These are phyloP conservation scores for Trichoderma parareesei DNA, from an alignment of 495 filamentous ascomycete genomes.

Conservation along the genomic window DNA sequence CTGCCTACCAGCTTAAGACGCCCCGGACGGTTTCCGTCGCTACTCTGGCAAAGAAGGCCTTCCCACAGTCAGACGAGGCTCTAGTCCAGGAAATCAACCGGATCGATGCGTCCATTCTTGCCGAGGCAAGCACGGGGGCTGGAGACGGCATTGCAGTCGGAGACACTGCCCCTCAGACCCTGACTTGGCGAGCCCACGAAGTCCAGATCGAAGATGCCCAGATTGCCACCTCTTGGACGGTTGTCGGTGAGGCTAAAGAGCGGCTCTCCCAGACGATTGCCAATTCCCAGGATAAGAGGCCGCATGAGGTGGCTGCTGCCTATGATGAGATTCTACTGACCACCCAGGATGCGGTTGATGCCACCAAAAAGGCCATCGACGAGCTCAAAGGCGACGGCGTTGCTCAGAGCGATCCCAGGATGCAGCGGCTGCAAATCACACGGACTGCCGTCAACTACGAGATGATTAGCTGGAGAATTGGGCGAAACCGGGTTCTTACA, in stretches of 20 bases:
- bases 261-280: slow-evolving; percentile 53
- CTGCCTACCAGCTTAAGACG: slow-evolving; percentile 81
- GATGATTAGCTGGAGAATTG: slow-evolving; percentile 89
- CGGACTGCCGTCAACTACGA: slow-evolving; percentile 88
- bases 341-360: slow-evolving; percentile 91
- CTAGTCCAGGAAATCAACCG: slow-evolving; percentile 60
- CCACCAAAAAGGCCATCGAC: slow-evolving; percentile 85
- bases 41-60: slow-evolving; percentile 65
- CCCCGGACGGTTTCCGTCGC: slow-evolving; percentile 74
- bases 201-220: slow-evolving; percentile 86
- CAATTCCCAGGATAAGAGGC: slow-evolving; percentile 21
- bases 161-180: slow-evolving; percentile 60
- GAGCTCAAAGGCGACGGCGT: slow-evolving; percentile 77
- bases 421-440: slow-evolving; percentile 91
- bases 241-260: slow-evolving; percentile 46
- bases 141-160: slow-evolving; percentile 33
- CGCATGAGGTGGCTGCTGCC: slow-evolving; percentile 53
- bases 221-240: slow-evolving; percentile 65
- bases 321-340: slow-evolving; percentile 88
- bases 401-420: slow-evolving; percentile 71
- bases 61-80: slow-evolving; percentile 53
- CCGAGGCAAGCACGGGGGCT: slow-evolving; percentile 41
- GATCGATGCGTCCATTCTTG: slow-evolving; percentile 61
- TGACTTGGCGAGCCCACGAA: slow-evolving; percentile 83
- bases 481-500: slow-evolving; percentile 81